A percentile compares a stretch with the other conserved stretches of the same genome.
These are phyloP conservation scores for Suhomyces faveliae DNA, from an alignment of 805 yeast species.

Conservation along the genomic window DNA sequence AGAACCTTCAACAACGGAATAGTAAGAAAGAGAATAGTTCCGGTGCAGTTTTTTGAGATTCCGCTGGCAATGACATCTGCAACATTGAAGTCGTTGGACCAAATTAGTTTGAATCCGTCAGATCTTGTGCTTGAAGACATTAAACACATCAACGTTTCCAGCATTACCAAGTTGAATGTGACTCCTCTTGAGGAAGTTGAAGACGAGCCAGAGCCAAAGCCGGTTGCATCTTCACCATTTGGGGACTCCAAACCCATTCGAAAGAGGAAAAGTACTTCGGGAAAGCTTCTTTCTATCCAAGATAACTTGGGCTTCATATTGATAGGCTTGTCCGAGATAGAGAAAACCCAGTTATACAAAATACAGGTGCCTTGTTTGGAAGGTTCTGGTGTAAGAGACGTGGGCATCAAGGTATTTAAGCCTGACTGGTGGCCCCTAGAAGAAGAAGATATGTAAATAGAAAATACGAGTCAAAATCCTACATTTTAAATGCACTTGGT, in stretches of 20 bases:
- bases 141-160: conserved; percentile 12
- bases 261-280: conserved; percentile 48
- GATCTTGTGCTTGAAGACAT: conserved; percentile 19
- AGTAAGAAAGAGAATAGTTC: conserved; percentile 79
- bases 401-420: conserved; percentile 50
- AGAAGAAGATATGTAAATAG: neutral
- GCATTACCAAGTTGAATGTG: conserved; percentile 15
- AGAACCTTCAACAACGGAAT: conserved; percentile 82
- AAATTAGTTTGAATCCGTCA: conserved; percentile 12
- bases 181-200: conserved; percentile 20
- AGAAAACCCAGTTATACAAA: conserved; percentile 42
- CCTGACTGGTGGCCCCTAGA: conserved; percentile 79
- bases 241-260: conserved; percentile 27
- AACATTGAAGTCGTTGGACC: conserved; percentile 24
- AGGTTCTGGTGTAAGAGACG: conserved; percentile 19
- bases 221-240: conserved; percentile 40
- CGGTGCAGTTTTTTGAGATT: conserved; percentile 43
- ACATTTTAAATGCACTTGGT: too few species aligned
- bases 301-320: conserved; percentile 68
- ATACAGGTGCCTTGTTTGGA: conserved; percentile 24
- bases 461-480: neutral
- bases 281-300: conserved; percentile 54
- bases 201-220: conserved; percentile 12
- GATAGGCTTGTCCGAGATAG: conserved; percentile 44
- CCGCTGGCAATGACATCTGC: conserved; percentile 5